Evolutionary conservation across 441 rosid species (phyloP), one percentile per base, ranked within the genome.

Genomic region (Erysimum pusillum): DNA sequence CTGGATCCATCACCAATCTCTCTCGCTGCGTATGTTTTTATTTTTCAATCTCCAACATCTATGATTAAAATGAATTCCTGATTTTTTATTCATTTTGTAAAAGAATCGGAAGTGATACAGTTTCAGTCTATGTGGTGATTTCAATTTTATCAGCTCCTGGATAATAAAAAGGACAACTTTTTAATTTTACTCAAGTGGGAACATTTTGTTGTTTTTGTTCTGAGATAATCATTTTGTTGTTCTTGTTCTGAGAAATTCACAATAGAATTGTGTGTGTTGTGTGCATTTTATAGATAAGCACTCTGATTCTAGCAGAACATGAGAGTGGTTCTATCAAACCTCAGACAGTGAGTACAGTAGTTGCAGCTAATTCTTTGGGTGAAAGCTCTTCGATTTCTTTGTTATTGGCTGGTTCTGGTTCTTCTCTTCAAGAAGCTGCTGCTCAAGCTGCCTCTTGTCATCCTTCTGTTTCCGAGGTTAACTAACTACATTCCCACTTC

Each of bases 381-480:
- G 79, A 78, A 0, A 89, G 77, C 28, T 87, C 87, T 78, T 78
- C 89, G 1, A 81, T 94, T 67, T 86, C 98, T 7, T 41, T 94
- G 80, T 72, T 92, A 62, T 69, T 94, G 77, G 99, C 98, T 63
- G 99, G 97, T 54, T 91, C 92, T 31, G 98, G 99, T 36, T 72
- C 91, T 63, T 89, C 97, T 44, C 85, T 94, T 41, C 87, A 81
- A 38, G 76, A 85, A 62, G 99, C 98, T 45, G 99, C 93, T 53
- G 42, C 83, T 32, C 83, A 76, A 59, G 99, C 99, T 69, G 85
- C 91, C 61, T 81, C 96, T 9, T 87, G 85, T 74, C 96, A 94
- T 74, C 92, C 94, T 82, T 87, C 85, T 25, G 76, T 94, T 75
- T 89, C 94, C 35, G 83, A 86, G 94, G 99, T 85, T 60, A 14